phyloP scores from a whole-genome alignment of 2,329 filamentous ascomycete species.

The Colletotrichum tabaci region DNA sequence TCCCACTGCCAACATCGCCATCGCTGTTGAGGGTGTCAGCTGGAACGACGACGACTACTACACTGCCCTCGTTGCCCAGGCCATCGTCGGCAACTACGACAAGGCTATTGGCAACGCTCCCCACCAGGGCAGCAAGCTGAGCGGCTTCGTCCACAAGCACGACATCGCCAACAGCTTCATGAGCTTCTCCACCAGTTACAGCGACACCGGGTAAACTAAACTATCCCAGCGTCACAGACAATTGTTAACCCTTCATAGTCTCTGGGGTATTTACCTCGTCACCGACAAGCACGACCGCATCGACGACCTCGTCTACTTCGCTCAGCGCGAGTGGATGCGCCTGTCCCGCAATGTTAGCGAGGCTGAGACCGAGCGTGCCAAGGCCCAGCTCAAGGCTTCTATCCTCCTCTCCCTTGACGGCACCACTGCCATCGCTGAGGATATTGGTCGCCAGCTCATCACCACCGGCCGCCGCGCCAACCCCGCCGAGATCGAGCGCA shows the following conservation, averaged over 20 bases:
- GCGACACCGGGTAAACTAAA: constrained; percentile 89
- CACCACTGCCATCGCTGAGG: constrained; percentile 96
- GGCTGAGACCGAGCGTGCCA: constrained; percentile 96
- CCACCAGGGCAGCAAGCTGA: constrained; percentile 98
- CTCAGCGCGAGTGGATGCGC: constrained; percentile 97
- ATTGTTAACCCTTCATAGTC: constrained; percentile 69
- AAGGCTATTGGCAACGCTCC: constrained; percentile 98
- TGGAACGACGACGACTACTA: constrained; percentile 99
- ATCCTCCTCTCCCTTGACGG: constrained; percentile 97
- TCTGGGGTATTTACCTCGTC: constrained; percentile 99
- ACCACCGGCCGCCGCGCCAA: constrained; percentile 94
- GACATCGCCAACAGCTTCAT: constrained; percentile 99
- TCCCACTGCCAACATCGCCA: constrained; percentile 96
- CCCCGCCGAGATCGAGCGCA: constrained; percentile 94
- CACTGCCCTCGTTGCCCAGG: constrained; percentile 96
- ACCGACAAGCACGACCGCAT: constrained; percentile 89
- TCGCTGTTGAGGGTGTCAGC: constrained; percentile 99
- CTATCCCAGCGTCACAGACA: constrained; percentile 44
- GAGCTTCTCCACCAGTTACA: constrained; percentile 99
- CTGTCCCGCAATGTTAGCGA: constrained; percentile 89
- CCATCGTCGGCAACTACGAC: constrained; percentile 99
- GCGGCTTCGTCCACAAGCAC: constrained; percentile 93
- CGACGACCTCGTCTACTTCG: constrained; percentile 98
- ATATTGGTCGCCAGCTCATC: constrained; percentile 98
- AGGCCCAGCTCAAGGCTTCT: constrained; percentile 98